Evolutionary conservation across 495 filamentous ascomycete genomes (phyloP).

Genomic region (Talaromyces proteolyticus): DNA sequence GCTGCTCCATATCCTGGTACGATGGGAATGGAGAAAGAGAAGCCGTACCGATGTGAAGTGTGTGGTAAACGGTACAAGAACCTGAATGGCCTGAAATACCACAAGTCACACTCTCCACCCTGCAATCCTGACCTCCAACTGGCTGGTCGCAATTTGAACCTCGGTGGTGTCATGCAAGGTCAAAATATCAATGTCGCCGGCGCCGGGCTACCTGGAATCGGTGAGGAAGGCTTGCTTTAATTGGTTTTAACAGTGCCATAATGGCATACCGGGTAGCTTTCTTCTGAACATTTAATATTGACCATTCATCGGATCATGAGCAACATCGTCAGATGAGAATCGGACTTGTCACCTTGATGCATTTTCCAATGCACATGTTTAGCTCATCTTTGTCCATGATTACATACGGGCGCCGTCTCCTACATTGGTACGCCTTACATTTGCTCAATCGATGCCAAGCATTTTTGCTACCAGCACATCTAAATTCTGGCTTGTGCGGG

Average conservation of each 20-base stretch:
- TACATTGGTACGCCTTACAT: not conserved
- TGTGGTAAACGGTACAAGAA: constrained; percentile 99
- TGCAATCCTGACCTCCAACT: constrained; percentile 53
- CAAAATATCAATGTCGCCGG: constrained; percentile 47
- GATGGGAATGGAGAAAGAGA: constrained; percentile 98
- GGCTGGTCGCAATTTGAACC: constrained; percentile 31
- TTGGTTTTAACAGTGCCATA: not conserved
- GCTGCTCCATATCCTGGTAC: constrained; percentile 92
- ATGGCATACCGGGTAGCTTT: not conserved
- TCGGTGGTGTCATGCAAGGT: constrained; percentile 44
- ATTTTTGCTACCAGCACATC: no score
- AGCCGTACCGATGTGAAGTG: constrained; percentile 92
- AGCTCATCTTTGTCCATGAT: not conserved
- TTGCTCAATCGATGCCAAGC: no score
- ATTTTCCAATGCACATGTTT: not conserved
- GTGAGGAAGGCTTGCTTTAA: constrained; percentile 44
- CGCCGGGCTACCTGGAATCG: constrained; percentile 46
- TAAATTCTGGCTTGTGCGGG: no score
- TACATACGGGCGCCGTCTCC: not conserved
- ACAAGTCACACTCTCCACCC: constrained; percentile 77
- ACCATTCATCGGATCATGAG: not conserved
- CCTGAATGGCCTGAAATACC: constrained; percentile 91
- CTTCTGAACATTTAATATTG: not conserved
- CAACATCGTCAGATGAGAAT: no score
- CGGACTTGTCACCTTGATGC: not conserved